Evolutionary conservation across 1,284 basidiomycete genomes (phyloP), one percentile per base, ranked within the genome.

Genomic region (Inonotus obliquus): DNA sequence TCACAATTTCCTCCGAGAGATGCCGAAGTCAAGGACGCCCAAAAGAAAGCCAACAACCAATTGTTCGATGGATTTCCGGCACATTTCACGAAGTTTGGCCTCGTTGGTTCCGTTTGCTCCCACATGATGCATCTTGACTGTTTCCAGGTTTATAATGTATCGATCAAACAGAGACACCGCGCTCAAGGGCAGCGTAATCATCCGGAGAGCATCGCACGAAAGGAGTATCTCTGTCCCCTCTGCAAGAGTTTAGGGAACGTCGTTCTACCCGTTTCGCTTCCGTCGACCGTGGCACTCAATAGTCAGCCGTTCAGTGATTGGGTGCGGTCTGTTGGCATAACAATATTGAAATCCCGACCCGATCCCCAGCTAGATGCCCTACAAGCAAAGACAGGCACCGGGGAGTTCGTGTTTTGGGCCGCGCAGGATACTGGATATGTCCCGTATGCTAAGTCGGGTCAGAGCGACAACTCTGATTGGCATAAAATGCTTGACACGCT

Each of bases 41-140:
- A 80, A 19, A 81, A 80, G 64, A 74, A 76, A 0, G 67, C 75
- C 6, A 74, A 77, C 3, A 73, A 77, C 38, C 77, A 75, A 57
- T 86, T 81, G 67, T 89, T 91, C 65, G 86, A 89, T 63, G 89
- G 85, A 0, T 95, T 94, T 74, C 88, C 92, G 0, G 71, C 84
- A 0, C 77, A 81, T 38, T 84, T 83, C 65, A 89, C 89, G 14
- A 85, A 86, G 32, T 94, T 95, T 67, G 97, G 96, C 5, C 78
- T 98, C 29, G 84, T 96, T 70, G 81, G 89, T 3, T 96, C 95
- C 2, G 89, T 95, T 27, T 99, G 96, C 74, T 94, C 91, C 39
- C 97, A 99, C 72, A 87, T 96, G 81, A 99, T 99, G 96, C 97
- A 99, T 75, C 77, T 96, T 64, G 85, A 89, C 45, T 99, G 97